phyloP scores from a whole-genome alignment of 805 yeast genomes.

The Wickerhamomyces bisporus region DNA sequence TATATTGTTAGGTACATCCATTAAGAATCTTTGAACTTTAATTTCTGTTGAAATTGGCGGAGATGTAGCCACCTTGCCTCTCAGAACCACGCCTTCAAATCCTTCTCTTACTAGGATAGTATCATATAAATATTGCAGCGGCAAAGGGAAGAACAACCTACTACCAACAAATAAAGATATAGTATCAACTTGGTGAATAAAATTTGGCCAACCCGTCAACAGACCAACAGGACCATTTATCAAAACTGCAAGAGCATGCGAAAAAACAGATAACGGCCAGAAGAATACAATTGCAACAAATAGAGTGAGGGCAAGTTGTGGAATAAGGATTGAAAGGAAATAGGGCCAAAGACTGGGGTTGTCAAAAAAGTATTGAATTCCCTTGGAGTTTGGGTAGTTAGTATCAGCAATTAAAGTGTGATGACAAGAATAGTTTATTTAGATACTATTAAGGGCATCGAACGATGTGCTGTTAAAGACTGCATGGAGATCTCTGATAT shows the following conservation, averaged over 20 bases:
- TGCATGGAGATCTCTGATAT: no score
- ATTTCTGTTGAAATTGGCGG: constrained; percentile 28
- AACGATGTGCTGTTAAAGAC: no score
- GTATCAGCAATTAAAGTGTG: no score
- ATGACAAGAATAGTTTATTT: no score
- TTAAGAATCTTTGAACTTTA: constrained; percentile 22
- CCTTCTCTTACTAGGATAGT: constrained; percentile 41
- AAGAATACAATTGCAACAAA: background rate
- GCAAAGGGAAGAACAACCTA: constrained; percentile 40
- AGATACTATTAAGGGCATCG: no score
- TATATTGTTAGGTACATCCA: constrained; percentile 30
- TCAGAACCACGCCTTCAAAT: constrained; percentile 37
- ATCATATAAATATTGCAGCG: constrained; percentile 44
- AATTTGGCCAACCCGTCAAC: constrained; percentile 38
- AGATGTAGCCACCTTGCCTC: constrained; percentile 31
- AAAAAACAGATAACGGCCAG: background rate
- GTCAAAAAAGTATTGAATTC: constrained; percentile 1
- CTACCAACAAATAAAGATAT: constrained; percentile 38
- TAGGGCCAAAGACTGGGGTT: constrained; percentile 3
- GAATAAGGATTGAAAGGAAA: constrained; percentile 1
- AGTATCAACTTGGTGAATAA: constrained; percentile 38
- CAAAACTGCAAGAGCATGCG: background rate
- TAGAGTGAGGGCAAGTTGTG: background rate
- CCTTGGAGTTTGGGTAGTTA: no score
- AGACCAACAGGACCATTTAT: constrained; percentile 38